Evolutionary conservation across 352 stramenopile genomes (phyloP).

Genomic region (Phytophthora agathidicida): DNA sequence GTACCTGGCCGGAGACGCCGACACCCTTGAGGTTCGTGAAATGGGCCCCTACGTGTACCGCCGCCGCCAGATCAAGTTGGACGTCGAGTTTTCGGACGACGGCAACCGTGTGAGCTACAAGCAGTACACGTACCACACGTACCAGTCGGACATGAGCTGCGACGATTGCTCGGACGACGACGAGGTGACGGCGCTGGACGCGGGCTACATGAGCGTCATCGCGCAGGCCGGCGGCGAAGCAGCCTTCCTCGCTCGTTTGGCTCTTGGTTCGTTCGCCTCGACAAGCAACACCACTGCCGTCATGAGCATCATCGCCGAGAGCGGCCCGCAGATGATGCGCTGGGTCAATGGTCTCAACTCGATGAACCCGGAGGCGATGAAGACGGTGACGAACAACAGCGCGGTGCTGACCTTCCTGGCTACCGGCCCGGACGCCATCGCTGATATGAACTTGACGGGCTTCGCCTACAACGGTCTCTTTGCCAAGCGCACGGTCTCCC

Average conservation of each 20-base stretch:
- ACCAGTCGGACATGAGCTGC: slow-evolving; percentile 52
- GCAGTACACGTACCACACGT: slow-evolving; percentile 75
- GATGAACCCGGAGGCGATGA: slow-evolving; percentile 51
- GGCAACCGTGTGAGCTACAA: slow-evolving; percentile 61
- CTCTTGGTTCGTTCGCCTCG: slow-evolving; percentile 57
- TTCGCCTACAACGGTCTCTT: slow-evolving; percentile 69
- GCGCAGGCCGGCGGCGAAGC: slow-evolving; percentile 61
- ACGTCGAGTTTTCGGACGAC: slow-evolving; percentile 61
- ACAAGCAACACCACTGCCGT: slow-evolving; percentile 31
- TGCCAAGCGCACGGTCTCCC: slow-evolving; percentile 48
- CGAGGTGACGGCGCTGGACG: slow-evolving; percentile 52
- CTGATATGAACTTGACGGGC: slow-evolving; percentile 41
- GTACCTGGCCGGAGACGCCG: slow-evolving; percentile 46
- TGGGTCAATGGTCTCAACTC: slow-evolving; percentile 72
- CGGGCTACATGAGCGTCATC: slow-evolving; percentile 77
- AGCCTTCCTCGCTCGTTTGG: slow-evolving; percentile 55
- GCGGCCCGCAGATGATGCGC: slow-evolving; percentile 68
- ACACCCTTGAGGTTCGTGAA: slow-evolving; percentile 65
- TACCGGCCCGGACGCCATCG: slow-evolving; percentile 38
- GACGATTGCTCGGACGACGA: slow-evolving; percentile 56
- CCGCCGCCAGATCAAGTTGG: slow-evolving; percentile 53
- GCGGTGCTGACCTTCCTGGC: slow-evolving; percentile 46
- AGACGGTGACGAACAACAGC: slow-evolving; percentile 39
- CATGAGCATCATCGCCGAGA: slow-evolving; percentile 39
- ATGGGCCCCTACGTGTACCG: slow-evolving; percentile 74